Evolutionary conservation across 768 basidiomycete genomes (phyloP).

Genomic region (Lentinula guzmanii): DNA sequence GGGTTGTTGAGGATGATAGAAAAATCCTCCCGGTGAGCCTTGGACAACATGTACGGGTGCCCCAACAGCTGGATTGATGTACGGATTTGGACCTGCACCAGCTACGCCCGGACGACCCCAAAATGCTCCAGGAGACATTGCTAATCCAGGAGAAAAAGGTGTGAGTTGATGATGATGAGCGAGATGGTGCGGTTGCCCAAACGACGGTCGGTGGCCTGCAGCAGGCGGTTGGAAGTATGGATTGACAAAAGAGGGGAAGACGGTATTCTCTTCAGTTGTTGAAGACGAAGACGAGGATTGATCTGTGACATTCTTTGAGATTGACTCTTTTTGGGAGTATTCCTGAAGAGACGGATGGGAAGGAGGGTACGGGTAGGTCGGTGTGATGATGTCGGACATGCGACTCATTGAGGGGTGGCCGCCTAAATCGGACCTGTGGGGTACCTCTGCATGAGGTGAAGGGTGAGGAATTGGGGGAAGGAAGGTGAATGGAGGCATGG

Average conservation of each 20-base stretch:
- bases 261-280: background rate
- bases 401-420: background rate
- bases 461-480: slow-evolving; percentile 36
- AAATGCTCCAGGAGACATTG: slow-evolving; percentile 71
- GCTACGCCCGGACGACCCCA: slow-evolving; percentile 53
- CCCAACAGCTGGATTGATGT: slow-evolving; percentile 56
- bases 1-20: background rate
- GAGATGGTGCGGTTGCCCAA: slow-evolving; percentile 4
- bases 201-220: slow-evolving; percentile 9
- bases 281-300: background rate
- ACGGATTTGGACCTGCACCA: slow-evolving; percentile 25
- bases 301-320: background rate
- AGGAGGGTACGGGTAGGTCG: slow-evolving; percentile 3
- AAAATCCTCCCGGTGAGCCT: slow-evolving; percentile 6
- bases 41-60: slow-evolving; percentile 39
- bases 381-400: background rate
- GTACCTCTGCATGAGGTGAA: slow-evolving; percentile 3
- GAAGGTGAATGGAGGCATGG: slow-evolving; percentile 94
- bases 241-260: background rate
- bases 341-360: background rate
- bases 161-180: slow-evolving; percentile 9
- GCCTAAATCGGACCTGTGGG: background rate
- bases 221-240: slow-evolving; percentile 13
- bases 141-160: slow-evolving; percentile 63
- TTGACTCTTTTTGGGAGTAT: background rate